Base-by-base conservation (phyloP, 805 yeast genomes). In the Metschnikowia lachancei region DNA sequence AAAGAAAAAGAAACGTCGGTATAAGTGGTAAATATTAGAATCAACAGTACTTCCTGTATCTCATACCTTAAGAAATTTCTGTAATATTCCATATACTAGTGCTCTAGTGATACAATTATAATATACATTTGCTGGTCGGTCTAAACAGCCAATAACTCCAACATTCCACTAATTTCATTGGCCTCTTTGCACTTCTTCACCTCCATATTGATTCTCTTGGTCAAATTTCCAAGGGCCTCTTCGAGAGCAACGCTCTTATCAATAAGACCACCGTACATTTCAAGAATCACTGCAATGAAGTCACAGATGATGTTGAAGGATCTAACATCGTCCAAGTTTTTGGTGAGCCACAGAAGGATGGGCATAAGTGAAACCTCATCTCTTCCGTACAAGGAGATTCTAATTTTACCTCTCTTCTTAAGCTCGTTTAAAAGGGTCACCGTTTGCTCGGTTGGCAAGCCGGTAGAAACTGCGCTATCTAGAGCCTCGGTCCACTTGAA, bases 401-500 rank as follows among this genome's bases (percentile, higher is more conserved):
- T 77, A 43, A 92, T 83, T 63, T 94, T 94, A 35, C 97, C 98
- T 49, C 96, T 77, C 57, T 81, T 83, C 60, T 87, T 85, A 59
- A 94, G 77, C 67, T 94, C 99, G 57, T 83, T 85, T 50, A 94
- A 72, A 2, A 90, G 89, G 13, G 96, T 85, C 7, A 88, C 71
- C 0, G 96, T 87, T 50, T 83, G 74, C 57, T 91, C 97, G 47
- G 83, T 80, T 0, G 92, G 81, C 62, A 83, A 76, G 11, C 96
- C 96, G 2, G 85, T 77, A 12, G 79, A 73, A 52, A 92, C 83
- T 1, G 96, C 97, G 48, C 83, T 76, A 63, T 92, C 96, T 36
- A 94, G 74, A 4, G 98, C 97, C 55, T 91, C 97, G 2, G 83
- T 64, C 97, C 98, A 94, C 61, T 85, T 81, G 74, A 94, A 94